Evolutionary conservation across 352 stramenopile species (phyloP), one percentile per base, ranked within the genome.

Genomic region (Phytophthora fragariaefolia): DNA sequence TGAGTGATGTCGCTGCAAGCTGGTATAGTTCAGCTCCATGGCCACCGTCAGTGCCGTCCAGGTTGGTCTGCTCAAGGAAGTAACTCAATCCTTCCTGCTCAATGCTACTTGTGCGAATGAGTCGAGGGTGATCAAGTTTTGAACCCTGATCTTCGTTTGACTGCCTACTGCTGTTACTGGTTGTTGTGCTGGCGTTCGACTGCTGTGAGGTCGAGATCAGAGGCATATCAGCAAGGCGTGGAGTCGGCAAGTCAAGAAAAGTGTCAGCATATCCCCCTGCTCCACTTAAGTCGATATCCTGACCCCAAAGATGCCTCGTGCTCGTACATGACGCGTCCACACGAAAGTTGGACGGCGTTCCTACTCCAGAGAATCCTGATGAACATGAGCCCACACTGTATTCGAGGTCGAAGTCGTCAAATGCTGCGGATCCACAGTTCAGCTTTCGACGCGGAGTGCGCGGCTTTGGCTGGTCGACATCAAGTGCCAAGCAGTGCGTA

Each of bases 81-180:
- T 91, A 73, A 36, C 84, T 92, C 59, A 92, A 71, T 0, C 82
- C 82, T 71, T 94, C 82, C 57, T 94, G 86, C 43, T 94, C 86
- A 22, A 92, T 82, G 42, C 82, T 92, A 4, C 51, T 87, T 8
- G 77, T 90, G 10, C 82, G 86, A 38, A 92, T 76, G 7, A 91
- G 71, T 53, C 78, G 83, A 56, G 82, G 83, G 36, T 83, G 77
- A 7, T 81, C 69, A 0, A 91, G 58, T n/a, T 32, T 69, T 27
- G 51, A 66, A 23, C 63, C 38, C 23, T 62, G 57, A 22, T 71
- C 54, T 10, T 73, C 47, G 12, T 58, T 45, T 18, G 50, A 46
- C 24, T 67, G 17, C 36, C 54, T 75, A 40, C 53, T 64, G 46
- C 34, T 58, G 59, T 46, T 67, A 32, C 61, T 66, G 48, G 46